Percentiles rank a stretch among this genome's conserved stretches.
Conservation (phyloP, 2,329 filamentous ascomycete species). For the Blumeria hordei region DNA sequence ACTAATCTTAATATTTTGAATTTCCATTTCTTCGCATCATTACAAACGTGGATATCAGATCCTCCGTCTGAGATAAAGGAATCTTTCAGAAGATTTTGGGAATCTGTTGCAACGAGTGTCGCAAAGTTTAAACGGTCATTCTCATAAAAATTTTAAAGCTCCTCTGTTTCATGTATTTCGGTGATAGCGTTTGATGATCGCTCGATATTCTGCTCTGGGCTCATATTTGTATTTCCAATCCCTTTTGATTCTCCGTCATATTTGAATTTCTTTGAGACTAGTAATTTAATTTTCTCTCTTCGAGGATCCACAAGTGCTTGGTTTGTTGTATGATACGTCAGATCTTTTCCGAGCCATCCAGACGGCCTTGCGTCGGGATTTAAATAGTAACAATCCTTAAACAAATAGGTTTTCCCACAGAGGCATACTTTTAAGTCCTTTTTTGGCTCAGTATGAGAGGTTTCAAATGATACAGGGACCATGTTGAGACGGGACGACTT, state of each 20-base stretch:
- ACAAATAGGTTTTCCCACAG: background rate
- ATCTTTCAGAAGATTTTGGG: background rate
- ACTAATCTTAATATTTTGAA: background rate
- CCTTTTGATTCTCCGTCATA: background rate
- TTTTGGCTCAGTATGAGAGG: background rate
- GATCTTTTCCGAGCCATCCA: background rate
- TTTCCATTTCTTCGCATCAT: background rate
- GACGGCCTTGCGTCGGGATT: background rate
- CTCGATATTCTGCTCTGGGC: background rate
- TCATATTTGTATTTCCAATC: background rate
- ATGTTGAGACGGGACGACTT: background rate
- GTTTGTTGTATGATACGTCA: background rate
- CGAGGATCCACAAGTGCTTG: background rate
- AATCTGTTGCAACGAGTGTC: background rate
- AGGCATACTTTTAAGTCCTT: background rate
- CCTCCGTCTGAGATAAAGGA: background rate
- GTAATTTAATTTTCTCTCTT: background rate
- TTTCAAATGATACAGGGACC: background rate
- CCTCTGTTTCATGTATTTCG: background rate
- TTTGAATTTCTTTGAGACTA: background rate
- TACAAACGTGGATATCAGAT: background rate
- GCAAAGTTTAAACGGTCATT: background rate
- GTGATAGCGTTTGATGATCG: background rate
- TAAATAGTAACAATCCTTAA: background rate
- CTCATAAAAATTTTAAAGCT: background rate